Evolutionary conservation across 768 basidiomycete species (phyloP).

Genomic region (Pisolithus marmoratus): DNA sequence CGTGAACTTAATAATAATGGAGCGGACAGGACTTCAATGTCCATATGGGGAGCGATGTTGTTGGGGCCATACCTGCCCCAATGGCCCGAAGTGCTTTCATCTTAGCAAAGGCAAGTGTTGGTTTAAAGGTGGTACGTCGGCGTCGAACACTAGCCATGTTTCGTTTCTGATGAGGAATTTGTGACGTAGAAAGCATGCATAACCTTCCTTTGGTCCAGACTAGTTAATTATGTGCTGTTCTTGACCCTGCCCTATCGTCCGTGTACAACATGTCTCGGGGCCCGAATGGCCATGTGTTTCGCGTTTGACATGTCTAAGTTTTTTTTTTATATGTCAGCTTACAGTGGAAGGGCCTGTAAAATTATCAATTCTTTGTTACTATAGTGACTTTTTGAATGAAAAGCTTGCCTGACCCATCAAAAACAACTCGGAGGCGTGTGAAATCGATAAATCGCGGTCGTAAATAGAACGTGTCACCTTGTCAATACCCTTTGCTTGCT

Average conservation of each 20-base stretch:
- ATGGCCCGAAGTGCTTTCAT: constrained; percentile 65
- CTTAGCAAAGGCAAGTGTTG: constrained; percentile 78
- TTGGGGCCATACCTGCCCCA: constrained; percentile 81
- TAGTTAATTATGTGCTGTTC: constrained; percentile 15
- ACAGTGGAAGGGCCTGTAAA: neutral
- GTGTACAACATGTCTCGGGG: constrained; percentile 4
- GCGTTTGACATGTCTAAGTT: constrained; percentile 18
- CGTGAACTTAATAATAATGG: constrained; percentile 1
- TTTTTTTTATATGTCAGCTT: constrained; percentile 5
- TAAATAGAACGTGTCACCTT: constrained; percentile 19
- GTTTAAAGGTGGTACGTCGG: constrained; percentile 66
- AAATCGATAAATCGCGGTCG: constrained; percentile 47
- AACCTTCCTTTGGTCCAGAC: constrained; percentile 13
- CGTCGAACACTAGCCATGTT: too few relatives aligned
- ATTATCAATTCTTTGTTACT: neutral
- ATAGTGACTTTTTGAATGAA: neutral
- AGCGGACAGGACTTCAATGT: constrained; percentile 53
- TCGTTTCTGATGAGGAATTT: too few relatives aligned
- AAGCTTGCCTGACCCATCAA: neutral
- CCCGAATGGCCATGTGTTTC: constrained; percentile 8
- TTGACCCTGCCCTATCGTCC: neutral
- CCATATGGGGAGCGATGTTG: constrained; percentile 74
- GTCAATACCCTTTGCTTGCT: neutral
- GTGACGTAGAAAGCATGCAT: constrained; percentile 38
- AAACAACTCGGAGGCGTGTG: constrained; percentile 53